These are phyloP conservation scores for Aquilaria sinensis DNA, from an alignment of 345 rosid genomes.

Conservation along the genomic window DNA sequence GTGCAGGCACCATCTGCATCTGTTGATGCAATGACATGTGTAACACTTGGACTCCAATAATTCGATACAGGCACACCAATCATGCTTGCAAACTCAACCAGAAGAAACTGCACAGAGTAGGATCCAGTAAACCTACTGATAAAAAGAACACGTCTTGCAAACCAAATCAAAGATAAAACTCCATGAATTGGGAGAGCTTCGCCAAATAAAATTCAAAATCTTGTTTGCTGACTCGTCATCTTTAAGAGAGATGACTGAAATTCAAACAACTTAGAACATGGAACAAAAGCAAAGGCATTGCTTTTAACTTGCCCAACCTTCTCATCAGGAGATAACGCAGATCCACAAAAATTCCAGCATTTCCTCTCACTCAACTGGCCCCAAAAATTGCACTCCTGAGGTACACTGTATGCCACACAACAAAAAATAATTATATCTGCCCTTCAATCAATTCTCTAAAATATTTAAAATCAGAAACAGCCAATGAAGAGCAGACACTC, in stretches of 20 bases:
- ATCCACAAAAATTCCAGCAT: constrained; percentile 73
- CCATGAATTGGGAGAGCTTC: no score
- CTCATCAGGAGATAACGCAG: constrained; percentile 73
- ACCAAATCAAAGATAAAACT: neutral
- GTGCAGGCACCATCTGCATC: constrained; percentile 65
- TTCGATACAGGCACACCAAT: constrained; percentile 54
- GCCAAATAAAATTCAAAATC: no score
- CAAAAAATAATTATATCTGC: neutral
- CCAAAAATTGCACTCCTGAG: constrained; percentile 22
- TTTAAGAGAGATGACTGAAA: neutral
- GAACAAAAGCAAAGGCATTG: neutral
- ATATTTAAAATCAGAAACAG: no score
- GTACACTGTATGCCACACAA: constrained; percentile 33
- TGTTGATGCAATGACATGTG: constrained; percentile 83
- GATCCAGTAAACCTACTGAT: neutral
- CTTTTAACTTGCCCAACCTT: constrained; percentile 41
- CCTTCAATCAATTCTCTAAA: no score
- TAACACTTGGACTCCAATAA: constrained; percentile 69
- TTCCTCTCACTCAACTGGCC: constrained; percentile 23
- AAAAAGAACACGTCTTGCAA: neutral
- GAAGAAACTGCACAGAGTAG: constrained; percentile 31
- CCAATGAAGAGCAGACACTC: no score
- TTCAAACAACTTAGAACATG: no score
- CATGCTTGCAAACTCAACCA: constrained; percentile 49
- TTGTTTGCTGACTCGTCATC: no score